These are phyloP conservation scores for Ogataea salicorniae DNA, from an alignment of 805 yeast species.

Conservation along the genomic window DNA sequence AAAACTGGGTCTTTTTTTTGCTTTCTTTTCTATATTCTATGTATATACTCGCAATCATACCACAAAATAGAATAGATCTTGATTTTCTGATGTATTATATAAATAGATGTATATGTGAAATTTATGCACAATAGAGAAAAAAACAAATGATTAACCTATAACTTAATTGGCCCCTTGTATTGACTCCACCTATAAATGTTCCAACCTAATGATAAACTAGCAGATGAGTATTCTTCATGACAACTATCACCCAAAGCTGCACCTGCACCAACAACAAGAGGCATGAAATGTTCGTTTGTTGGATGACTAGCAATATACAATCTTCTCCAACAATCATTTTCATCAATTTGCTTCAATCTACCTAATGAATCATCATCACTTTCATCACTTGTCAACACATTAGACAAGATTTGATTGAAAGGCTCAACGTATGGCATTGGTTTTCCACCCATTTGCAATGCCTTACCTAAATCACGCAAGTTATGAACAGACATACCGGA, in stretches of 20 bases:
- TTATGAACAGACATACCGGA: constrained; percentile 85
- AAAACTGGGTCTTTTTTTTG: too few relatives aligned
- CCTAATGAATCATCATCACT: constrained; percentile 19
- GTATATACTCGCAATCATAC: too few relatives aligned
- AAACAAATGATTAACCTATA: too few relatives aligned
- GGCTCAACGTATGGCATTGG: constrained; percentile 44
- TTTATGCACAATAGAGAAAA: too few relatives aligned
- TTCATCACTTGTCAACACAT: constrained; percentile 30
- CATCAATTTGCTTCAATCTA: constrained; percentile 12
- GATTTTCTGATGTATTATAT: too few relatives aligned
- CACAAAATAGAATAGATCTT: too few relatives aligned
- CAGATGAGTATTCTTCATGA: constrained; percentile 42
- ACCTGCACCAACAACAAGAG: constrained; percentile 57
- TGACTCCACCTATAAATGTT: constrained; percentile 49
- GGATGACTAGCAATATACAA: constrained; percentile 58
- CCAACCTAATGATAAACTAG: constrained; percentile 55
- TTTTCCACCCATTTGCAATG: constrained; percentile 17
- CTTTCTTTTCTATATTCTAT: too few relatives aligned
- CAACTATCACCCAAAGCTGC: constrained; percentile 42
- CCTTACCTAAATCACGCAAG: constrained; percentile 45
- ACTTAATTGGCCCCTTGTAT: too few relatives aligned
- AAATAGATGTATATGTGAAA: too few relatives aligned
- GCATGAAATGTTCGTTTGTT: constrained; percentile 69
- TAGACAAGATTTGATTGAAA: constrained; percentile 45
- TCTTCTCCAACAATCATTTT: constrained; percentile 20